Base-by-base conservation (phyloP, 768 basidiomycete species). In the Termitomyces sp. region DNA sequence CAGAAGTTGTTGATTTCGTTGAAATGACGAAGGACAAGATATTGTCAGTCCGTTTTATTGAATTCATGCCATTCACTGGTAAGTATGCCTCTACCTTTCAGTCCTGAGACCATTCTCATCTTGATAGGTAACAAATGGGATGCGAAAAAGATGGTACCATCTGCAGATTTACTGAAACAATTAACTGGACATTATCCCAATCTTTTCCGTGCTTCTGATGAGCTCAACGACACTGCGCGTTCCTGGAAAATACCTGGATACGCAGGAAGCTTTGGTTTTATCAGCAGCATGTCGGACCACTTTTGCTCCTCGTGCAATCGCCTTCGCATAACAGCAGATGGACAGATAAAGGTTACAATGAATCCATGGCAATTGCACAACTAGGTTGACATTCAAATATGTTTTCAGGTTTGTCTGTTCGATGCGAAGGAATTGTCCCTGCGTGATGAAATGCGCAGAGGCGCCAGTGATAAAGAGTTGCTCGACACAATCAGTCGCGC, bases 21-120 rank as follows among this genome's bases (percentile, higher is more conserved):
- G 82, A 87, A 63, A 74, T 94, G 71, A 90, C 89, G 5, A 83
- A 79, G 63, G 72, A 87, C 46, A 76, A 76, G 46, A 69, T 73
- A 2, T 70, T 93, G 26, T 89, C 83, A 40, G 83, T 94, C 41
- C 83, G 94, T 38, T 93, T 95, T 69, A 95, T 94, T 57, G 92
- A 94, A 70, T 95, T 90, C 67, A 95, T 96, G 94, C 92, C 93
- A 11, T 96, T 96, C 69, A 88, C 85, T 63, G 93, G 88, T 89
- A 61, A 61, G 70, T 13, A n/a, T 5, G 3, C 22, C 13, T 65
- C 22, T 51, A 32, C 20, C 3, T 44, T 40, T 7, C 24, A 18
- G 3, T 57, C 38, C 46, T 40, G 22, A 22, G 20, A 44, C 24
- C 20, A 45, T 32, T 43, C 55, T 51, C 45, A 41, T 57, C 5